Evolutionary conservation across 306 rosid species (phyloP).

Genomic region (Oemleria cerasiformis): DNA sequence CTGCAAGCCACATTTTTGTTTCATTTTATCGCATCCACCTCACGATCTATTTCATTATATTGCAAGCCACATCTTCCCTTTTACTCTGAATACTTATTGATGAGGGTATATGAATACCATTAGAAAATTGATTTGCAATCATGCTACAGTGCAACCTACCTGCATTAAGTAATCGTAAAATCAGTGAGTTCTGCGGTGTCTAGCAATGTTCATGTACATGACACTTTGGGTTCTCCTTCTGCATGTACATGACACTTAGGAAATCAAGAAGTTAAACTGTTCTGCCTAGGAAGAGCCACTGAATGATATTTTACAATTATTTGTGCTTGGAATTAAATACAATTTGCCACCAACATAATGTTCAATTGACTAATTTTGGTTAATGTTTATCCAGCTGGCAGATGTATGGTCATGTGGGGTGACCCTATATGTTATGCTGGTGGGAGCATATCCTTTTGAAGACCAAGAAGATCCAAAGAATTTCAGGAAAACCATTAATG

Average conservation of each 20-base stretch:
- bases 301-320: not conserved
- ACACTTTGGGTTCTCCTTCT: not conserved
- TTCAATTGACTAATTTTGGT: conserved; percentile 3
- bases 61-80: no score
- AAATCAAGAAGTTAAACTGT: not conserved
- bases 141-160: not conserved
- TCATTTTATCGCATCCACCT: no score
- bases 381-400: conserved; percentile 54
- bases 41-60: no score
- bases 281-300: no score
- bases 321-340: not conserved
- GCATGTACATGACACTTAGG: not conserved
- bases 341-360: not conserved
- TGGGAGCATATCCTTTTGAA: conserved; percentile 90
- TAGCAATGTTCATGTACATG: conserved; percentile 4
- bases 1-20: not conserved
- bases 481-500: conserved; percentile 85
- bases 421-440: conserved; percentile 87
- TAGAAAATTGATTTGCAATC: not conserved
- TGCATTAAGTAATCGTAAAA: not conserved
- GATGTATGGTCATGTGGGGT: conserved; percentile 96
- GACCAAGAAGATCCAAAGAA: conserved; percentile 81
- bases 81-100: no score
- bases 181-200: not conserved
- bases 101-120: not conserved